Base-by-base conservation (phyloP, 2,329 filamentous ascomycete genomes). In the Aureobasidium sp. region DNA sequence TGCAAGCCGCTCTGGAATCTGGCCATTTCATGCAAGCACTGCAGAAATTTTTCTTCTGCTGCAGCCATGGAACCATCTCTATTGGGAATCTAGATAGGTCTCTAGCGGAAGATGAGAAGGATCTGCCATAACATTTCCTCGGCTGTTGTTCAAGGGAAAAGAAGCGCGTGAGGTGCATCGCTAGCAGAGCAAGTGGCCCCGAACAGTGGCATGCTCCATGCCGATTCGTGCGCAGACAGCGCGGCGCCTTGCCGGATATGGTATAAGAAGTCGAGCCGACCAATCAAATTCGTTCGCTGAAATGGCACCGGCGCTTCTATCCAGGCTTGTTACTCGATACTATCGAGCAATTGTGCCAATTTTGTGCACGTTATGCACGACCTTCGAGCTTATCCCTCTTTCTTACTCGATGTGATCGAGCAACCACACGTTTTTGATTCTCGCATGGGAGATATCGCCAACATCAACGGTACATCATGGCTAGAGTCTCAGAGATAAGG, bases 351-450 rank as follows among this genome's bases (percentile, higher is more conserved):
- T 57, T 57, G 10, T 57, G 53, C 53, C 5, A 2, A 34, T 34
- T 6, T 57, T 46, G 8, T 57, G 12, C 26, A 57, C 2, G 17
- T 36, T 57, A 46, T 57, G 53, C 53, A 27, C 12, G 5, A 1
- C 12, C 7, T 10, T 36, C 53, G 53, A 34, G 39, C 41, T 46
- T 57, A 57, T 57, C 41, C 53, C 13, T 29, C 27, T 7, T 57
- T 57, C 53, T 57, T 57, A 57, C 53, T 57, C 53, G 53, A 57
- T 57, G 39, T 44, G 39, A 57, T 57, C 53, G 53, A 57, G 53
- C 53, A 57, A 57, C 53, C 41, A 57, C 53, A 34, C 37, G 51
- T 57, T 46, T 57, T 57, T 57, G 53, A 41, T 57, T 46, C 53
- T 57, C 53, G 27, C n/a, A 34, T 46, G 27, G 41, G 10, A 46